Evolutionary conservation across 345 rosid genomes (phyloP).

Genomic region (Noccaea caerulescens): DNA sequence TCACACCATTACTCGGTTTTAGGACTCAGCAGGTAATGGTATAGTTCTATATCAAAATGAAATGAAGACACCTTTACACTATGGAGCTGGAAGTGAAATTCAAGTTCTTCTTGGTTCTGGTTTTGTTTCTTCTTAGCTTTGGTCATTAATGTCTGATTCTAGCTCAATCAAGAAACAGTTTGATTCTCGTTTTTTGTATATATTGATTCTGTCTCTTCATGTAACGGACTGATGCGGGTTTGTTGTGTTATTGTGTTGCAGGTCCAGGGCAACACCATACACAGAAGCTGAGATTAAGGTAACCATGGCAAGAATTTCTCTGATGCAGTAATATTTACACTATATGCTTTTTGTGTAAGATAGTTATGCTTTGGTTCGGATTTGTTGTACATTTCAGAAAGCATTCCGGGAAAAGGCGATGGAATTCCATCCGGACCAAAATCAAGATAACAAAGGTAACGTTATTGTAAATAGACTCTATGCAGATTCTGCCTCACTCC

Average conservation of each 20-base stretch:
- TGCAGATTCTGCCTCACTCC: not conserved
- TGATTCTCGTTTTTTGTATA: not conserved
- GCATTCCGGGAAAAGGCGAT: slow-evolving; percentile 88
- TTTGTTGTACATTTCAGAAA: slow-evolving; percentile 54
- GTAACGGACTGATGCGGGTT: not conserved
- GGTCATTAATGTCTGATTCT: no score
- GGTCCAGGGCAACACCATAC: slow-evolving; percentile 73
- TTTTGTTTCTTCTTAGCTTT: no score
- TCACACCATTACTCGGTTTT: slow-evolving; percentile 90
- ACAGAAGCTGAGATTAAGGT: slow-evolving; percentile 98
- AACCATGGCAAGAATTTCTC: slow-evolving; percentile 12
- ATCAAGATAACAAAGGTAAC: slow-evolving; percentile 86
- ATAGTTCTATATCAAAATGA: not conserved
- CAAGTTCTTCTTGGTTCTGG: slow-evolving; percentile 8
- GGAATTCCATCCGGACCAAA: slow-evolving; percentile 97
- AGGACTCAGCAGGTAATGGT: slow-evolving; percentile 84
- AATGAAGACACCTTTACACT: not conserved
- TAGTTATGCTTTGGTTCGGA: slow-evolving; percentile 12
- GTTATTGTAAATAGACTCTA: not conserved
- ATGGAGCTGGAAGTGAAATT: not conserved
- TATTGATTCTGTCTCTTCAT: not conserved
- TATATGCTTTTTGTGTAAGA: not conserved
- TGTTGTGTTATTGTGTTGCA: slow-evolving; percentile 41
- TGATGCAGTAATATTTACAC: not conserved
- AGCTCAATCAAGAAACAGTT: no score